These are phyloP conservation scores for Cytospora piceicola DNA, from an alignment of 2,329 filamentous ascomycete species.

Conservation along the genomic window DNA sequence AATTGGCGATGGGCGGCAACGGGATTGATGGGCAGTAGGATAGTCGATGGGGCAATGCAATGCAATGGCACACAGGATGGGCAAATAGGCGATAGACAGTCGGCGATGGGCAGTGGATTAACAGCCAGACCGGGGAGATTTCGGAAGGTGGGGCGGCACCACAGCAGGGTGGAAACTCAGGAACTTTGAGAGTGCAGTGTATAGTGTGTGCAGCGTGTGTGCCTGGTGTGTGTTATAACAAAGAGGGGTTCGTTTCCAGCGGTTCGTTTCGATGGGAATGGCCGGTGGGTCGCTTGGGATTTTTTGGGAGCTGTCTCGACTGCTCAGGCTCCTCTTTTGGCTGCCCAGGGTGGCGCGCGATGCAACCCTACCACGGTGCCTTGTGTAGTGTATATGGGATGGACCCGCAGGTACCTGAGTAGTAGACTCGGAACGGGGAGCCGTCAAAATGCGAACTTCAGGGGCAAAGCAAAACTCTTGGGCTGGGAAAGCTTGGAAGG, in stretches of 20 bases:
- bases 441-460: constrained; percentile 2
- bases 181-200: not conserved
- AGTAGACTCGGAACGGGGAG: not conserved
- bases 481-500: not conserved
- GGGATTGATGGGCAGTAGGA: not conserved
- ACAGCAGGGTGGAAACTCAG: not conserved
- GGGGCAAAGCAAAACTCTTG: not conserved
- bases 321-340: not conserved
- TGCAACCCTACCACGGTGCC: not conserved
- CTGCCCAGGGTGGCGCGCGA: constrained; percentile 1
- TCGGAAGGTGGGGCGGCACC: constrained; percentile 22
- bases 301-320: not conserved
- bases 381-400: not conserved
- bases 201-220: too few relatives aligned
- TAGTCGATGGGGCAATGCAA: too few relatives aligned
- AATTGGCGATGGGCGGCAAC: not conserved
- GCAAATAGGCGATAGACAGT: not conserved
- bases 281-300: not conserved
- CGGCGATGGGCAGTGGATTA: constrained; percentile 3
- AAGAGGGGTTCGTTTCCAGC: constrained; percentile 1
- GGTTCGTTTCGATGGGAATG: not conserved
- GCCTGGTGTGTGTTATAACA: not conserved
- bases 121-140: constrained; percentile 21
- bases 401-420: constrained; percentile 1
- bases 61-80: not conserved